Evolutionary conservation across 73 alveolate species (phyloP), one percentile per base, ranked within the genome.

Genomic region (Symbiodinium natans): DNA sequence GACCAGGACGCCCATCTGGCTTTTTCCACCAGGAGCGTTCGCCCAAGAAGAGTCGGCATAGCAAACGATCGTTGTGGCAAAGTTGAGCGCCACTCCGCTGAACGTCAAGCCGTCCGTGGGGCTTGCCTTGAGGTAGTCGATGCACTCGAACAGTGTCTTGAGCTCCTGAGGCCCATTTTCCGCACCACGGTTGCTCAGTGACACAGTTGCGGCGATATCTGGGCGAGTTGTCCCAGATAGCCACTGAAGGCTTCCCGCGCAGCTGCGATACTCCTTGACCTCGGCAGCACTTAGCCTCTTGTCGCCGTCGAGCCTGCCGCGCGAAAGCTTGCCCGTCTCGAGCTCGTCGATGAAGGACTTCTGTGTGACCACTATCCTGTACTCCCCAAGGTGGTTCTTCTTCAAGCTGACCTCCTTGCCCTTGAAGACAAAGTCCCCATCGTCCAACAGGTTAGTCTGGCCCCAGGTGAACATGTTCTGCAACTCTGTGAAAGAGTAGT

Each of bases 191-290:
- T 84, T 84, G 93, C 93, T 84, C 39, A 84, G 34, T 10, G 52
- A 34, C 6, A 54, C 83, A 1, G 59, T 11, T 0, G 93, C 82
- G 6, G 83, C 4, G n/a, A 86, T 17, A 34, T 86, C 93, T 0
- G 93, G 93, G 19, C 93, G 52, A 0, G 93, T 52, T 17, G 63
- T 75, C 0, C 93, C 93, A 13, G 46, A 9, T 0, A 86, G 40
- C 93, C 93, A 86, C n/a, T 86, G 93, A 2, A 86, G 56, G 5
- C 82, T 42, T 25, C 93, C 93, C 2, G 93, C 93, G 29, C 42
- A 36, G 23, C 59, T 33, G 31, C 93, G 42, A 46, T 33, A 84
- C 17, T 84, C 93, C 17, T 43, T 84, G 77, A 59, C 34, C 9
- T 41, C 93, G 0, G 31, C 48, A 1, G 93, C 25, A 2, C 42